Percentiles rank a stretch among this genome's conserved stretches.
Evolutionary conservation across 2,329 filamentous ascomycete genomes (phyloP).

Genomic region (Colletotrichum sp.): DNA sequence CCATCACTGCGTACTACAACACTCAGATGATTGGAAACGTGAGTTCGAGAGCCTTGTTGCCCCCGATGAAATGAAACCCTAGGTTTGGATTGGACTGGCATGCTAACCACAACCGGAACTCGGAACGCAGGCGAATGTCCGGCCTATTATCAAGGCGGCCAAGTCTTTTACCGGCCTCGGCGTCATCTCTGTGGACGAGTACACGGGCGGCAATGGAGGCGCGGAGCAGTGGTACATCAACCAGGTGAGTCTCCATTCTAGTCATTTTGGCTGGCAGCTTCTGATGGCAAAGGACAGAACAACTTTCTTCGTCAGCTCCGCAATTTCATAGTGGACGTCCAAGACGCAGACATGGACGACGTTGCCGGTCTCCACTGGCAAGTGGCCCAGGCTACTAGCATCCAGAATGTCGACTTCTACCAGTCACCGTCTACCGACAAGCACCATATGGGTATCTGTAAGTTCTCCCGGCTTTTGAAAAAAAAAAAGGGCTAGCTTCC

Average conservation of each 20-base stretch:
- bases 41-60: not conserved
- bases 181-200: constrained; percentile 55
- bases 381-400: constrained; percentile 62
- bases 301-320: constrained; percentile 70
- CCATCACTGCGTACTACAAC: constrained; percentile 57
- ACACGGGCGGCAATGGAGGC: constrained; percentile 27
- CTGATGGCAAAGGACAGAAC: constrained; percentile 45
- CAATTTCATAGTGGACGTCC: constrained; percentile 67
- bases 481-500: not conserved
- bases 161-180: constrained; percentile 58
- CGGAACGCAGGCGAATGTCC: constrained; percentile 46
- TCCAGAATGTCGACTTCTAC: constrained; percentile 56
- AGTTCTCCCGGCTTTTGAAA: not conserved
- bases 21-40: constrained; percentile 65
- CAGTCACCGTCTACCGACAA: constrained; percentile 25
- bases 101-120: not conserved
- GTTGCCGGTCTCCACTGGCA: constrained; percentile 64
- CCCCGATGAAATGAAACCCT: not conserved
- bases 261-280: constrained; percentile 25
- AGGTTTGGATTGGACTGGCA: not conserved
- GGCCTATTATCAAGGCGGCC: constrained; percentile 60
- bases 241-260: not conserved
- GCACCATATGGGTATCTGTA: constrained; percentile 23
- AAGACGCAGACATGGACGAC: constrained; percentile 30
- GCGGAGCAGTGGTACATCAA: constrained; percentile 35